These are phyloP conservation scores for Nicotiana rustica DNA, from an alignment of 305 asterid genomes.

Conservation along the genomic window DNA sequence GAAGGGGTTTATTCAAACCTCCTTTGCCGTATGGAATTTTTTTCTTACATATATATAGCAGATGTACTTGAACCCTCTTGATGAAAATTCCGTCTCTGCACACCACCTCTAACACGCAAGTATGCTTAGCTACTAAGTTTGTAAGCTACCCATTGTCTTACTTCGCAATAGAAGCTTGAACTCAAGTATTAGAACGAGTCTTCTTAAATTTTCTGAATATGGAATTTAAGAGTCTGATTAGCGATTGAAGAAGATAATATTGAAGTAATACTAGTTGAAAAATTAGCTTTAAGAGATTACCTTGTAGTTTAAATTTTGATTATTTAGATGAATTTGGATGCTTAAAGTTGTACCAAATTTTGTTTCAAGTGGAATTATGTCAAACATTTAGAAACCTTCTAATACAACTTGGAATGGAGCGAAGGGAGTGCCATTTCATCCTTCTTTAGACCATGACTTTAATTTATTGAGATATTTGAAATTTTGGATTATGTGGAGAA, in stretches of 20 bases:
- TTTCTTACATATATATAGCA: no score
- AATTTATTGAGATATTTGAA: no score
- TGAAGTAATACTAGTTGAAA: background rate
- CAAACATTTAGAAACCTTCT: background rate
- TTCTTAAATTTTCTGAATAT: background rate
- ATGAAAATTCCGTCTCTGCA: no score
- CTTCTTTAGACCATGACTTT: no score
- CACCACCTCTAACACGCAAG: background rate
- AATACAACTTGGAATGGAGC: background rate
- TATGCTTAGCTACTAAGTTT: background rate
- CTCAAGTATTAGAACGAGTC: conserved; percentile 11
- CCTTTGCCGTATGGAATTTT: no score
- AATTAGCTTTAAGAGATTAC: background rate
- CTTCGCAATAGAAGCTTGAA: background rate
- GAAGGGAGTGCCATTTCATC: no score
- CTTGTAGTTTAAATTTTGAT: background rate
- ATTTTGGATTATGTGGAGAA: no score
- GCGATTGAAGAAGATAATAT: background rate
- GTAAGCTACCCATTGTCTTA: background rate
- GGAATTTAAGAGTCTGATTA: background rate
- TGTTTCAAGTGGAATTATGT: background rate
- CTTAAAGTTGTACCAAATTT: background rate
- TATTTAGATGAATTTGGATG: background rate
- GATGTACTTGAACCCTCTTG: no score
- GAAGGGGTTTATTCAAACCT: no score